These are phyloP conservation scores for Cephaloascus fragrans DNA, from an alignment of 805 yeast genomes.

Conservation along the genomic window DNA sequence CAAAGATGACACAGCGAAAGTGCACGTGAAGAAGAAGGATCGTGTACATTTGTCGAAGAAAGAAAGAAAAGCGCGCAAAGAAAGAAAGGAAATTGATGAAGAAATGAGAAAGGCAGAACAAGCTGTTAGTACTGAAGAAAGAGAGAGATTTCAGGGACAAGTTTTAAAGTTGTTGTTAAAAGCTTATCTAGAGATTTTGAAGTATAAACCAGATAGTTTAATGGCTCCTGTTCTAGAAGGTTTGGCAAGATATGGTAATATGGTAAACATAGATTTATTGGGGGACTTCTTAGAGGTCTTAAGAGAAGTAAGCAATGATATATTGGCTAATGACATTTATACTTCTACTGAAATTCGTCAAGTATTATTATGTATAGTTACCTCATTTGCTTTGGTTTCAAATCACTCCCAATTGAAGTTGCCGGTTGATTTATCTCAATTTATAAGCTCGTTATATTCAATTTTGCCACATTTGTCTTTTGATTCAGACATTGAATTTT, in stretches of 20 bases:
- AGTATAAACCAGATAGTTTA: conserved; percentile 48
- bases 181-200: conserved; percentile 69
- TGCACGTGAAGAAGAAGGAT: conserved; percentile 71
- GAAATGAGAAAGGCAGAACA: conserved; percentile 84
- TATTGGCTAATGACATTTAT: conserved; percentile 27
- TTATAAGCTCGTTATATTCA: conserved; percentile 66
- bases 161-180: conserved; percentile 65
- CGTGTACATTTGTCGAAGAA: conserved; percentile 86
- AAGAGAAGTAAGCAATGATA: conserved; percentile 62
- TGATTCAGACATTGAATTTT: conserved; percentile 79
- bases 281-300: conserved; percentile 90
- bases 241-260: conserved; percentile 78
- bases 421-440: conserved; percentile 72
- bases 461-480: conserved; percentile 58
- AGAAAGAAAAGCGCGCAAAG: conserved; percentile 81
- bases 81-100: conserved; percentile 76
- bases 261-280: conserved; percentile 84
- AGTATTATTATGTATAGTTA: conserved; percentile 70
- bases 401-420: conserved; percentile 60
- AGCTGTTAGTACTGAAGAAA: conserved; percentile 77
- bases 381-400: conserved; percentile 78
- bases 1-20: conserved; percentile 27
- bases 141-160: conserved; percentile 79
- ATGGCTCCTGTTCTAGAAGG: conserved; percentile 91
- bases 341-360: conserved; percentile 53